Base-by-base conservation (phyloP, 2,329 filamentous ascomycete genomes). In the Exophiala alcalophila region DNA sequence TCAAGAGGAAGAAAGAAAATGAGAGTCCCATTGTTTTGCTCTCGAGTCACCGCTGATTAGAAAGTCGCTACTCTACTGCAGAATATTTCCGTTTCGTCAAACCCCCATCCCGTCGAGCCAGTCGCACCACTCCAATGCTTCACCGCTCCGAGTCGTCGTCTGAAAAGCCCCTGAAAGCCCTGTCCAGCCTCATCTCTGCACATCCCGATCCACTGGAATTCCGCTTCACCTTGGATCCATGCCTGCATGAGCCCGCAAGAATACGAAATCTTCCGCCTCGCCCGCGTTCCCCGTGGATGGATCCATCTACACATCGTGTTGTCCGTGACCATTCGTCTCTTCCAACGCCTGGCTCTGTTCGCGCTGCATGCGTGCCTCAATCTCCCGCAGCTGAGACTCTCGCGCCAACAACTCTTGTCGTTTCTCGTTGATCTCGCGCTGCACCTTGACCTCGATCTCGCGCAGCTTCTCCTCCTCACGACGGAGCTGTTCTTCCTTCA, bases 341-440 rank as follows among this genome's bases (percentile, higher is more conserved):
- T 59, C 57, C 44, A 63, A 58, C 50, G 55, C 50, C 21, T 50
- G 46, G 62, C 78, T 83, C 54, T 82, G 77, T 71, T 94, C 88
- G 65, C 90, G 83, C 64, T 90, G 83, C 91, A 97, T 96, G 63
- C 91, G 85, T 52, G 90, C 91, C 72, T 97, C 91, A 65, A 98
- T 96, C 76, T 98, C 92, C 71, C 92, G 91, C 60, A 98, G 81
- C 74, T 98, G 92, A 62, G 89, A 95, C 75, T 98, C 92, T 68
- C 92, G 89, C 55, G 92, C 92, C 70, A 98, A 68, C 51, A 98
- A 79, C 72, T 98, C 92, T 74, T 98, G 92, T 73, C 92, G 84
- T 81, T 98, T 98, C 80, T 97, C 92, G 73, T 96, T 95, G 76
- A 98, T 98, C 72, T 98, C 92, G 65, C 92, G 87, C 75, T 98